Evolutionary conservation across 192 early-diverging fungal species (phyloP).

Genomic region (Entomortierella lignicola): DNA sequence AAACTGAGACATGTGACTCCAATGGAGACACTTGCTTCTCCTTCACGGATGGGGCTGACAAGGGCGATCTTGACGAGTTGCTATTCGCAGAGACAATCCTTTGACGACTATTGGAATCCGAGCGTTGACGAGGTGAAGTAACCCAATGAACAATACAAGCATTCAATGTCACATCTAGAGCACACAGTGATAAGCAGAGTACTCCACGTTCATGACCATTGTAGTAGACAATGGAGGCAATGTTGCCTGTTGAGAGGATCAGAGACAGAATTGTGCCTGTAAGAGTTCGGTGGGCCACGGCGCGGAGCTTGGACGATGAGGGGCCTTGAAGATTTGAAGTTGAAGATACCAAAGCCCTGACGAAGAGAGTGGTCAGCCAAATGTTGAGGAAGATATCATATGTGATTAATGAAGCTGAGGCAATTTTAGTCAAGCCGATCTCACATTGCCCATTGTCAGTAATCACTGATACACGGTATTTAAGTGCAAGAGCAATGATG

Average conservation of each 20-base stretch:
- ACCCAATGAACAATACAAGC: slow-evolving; percentile 60
- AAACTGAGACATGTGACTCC: slow-evolving; percentile 26
- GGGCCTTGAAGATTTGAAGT: slow-evolving; percentile 33
- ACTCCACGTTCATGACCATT: slow-evolving; percentile 54
- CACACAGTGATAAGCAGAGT: slow-evolving; percentile 57
- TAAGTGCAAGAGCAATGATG: no score
- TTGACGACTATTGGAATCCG: neutral
- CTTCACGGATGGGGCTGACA: no score
- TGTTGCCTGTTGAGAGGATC: slow-evolving; percentile 53
- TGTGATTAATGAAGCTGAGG: slow-evolving; percentile 12
- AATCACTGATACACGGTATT: no score
- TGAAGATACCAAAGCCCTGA: slow-evolving; percentile 27
- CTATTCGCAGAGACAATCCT: neutral
- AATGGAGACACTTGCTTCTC: slow-evolving; percentile 25
- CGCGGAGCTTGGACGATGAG: slow-evolving; percentile 31
- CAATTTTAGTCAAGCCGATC: slow-evolving; percentile 15
- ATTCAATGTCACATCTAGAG: slow-evolving; percentile 58
- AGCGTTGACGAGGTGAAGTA: slow-evolving; percentile 17
- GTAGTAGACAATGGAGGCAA: slow-evolving; percentile 42
- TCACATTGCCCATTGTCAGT: slow-evolving; percentile 10
- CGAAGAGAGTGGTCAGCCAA: slow-evolving; percentile 35
- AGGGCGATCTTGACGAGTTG: no score
- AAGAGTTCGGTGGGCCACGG: slow-evolving; percentile 56
- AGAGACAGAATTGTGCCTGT: slow-evolving; percentile 51
- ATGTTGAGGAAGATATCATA: slow-evolving; percentile 27